These are phyloP conservation scores for Kitagawia praeruptora DNA, from an alignment of 129 eudicot genomes.

Conservation along the genomic window DNA sequence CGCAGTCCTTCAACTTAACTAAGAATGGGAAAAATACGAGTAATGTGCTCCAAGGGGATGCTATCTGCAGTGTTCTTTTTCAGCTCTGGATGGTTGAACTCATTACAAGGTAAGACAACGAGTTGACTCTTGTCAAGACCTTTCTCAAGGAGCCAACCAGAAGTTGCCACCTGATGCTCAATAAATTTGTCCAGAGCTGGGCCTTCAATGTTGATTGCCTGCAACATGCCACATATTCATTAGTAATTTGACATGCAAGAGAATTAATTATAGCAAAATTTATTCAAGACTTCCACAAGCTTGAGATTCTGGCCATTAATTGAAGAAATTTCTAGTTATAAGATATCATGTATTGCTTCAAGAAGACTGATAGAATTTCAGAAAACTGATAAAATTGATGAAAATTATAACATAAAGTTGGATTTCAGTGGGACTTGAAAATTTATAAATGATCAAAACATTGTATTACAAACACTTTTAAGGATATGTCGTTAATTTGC, in stretches of 20 bases:
- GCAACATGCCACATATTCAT: constrained; percentile 9
- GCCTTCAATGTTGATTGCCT: constrained; percentile 92
- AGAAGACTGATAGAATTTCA: no score
- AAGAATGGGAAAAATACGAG: constrained; percentile 82
- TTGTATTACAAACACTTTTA: neutral
- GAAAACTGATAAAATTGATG: no score
- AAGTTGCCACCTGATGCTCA: constrained; percentile 56
- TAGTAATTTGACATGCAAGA: constrained; percentile 3
- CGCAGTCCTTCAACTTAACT: constrained; percentile 27
- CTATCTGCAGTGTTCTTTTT: constrained; percentile 54
- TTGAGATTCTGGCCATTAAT: neutral
- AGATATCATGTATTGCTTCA: neutral
- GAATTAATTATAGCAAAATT: neutral
- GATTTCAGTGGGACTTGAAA: no score
- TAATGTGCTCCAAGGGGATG: constrained; percentile 66
- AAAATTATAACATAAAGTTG: no score
- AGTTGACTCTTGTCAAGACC: constrained; percentile 52
- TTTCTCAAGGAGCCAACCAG: constrained; percentile 69
- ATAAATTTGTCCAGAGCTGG: constrained; percentile 72
- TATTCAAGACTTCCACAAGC: neutral
- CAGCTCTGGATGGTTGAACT: constrained; percentile 82
- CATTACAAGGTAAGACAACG: constrained; percentile 46
- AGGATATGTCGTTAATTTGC: neutral
- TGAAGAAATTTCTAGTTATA: neutral
- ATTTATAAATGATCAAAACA: no score